Evolutionary conservation across 2,329 filamentous ascomycete species (phyloP).

Genomic region (Corinectria fuckeliana): DNA sequence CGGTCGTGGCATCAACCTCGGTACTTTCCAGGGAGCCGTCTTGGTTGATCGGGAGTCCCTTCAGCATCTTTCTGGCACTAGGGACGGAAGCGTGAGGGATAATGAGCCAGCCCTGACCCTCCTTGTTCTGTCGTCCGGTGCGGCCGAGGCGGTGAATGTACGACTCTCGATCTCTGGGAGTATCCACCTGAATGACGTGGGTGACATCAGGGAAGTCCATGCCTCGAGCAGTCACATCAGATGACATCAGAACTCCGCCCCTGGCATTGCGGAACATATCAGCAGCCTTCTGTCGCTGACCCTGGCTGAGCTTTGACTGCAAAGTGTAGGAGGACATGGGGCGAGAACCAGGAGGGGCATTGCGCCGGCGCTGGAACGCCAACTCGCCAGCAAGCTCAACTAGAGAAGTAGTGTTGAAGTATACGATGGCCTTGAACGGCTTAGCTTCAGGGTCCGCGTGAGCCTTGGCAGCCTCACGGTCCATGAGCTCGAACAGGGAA

Average conservation of each 20-base stretch:
- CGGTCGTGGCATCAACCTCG: slow-evolving; percentile 58
- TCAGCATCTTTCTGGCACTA: slow-evolving; percentile 58
- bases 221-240: slow-evolving; percentile 80
- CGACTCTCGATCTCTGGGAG: slow-evolving; percentile 68
- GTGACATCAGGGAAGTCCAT: slow-evolving; percentile 85
- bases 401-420: slow-evolving; percentile 80
- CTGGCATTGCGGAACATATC: slow-evolving; percentile 72
- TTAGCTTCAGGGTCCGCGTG: slow-evolving; percentile 46
- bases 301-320: slow-evolving; percentile 79
- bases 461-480: slow-evolving; percentile 61
- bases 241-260: slow-evolving; percentile 74
- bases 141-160: slow-evolving; percentile 82
- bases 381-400: slow-evolving; percentile 69
- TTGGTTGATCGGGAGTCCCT: slow-evolving; percentile 65
- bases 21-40: slow-evolving; percentile 60
- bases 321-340: slow-evolving; percentile 61
- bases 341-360: slow-evolving; percentile 44
- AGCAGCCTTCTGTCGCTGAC: slow-evolving; percentile 70
- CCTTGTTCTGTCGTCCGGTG: slow-evolving; percentile 76
- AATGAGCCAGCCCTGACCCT: slow-evolving; percentile 74
- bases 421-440: slow-evolving; percentile 96
- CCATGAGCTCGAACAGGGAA: slow-evolving; percentile 75
- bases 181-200: slow-evolving; percentile 78
- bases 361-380: slow-evolving; percentile 48
- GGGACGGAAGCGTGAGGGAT: slow-evolving; percentile 61